Evolutionary conservation across 2,329 filamentous ascomycete species (phyloP).

Genomic region (Fusarium mundagurra): DNA sequence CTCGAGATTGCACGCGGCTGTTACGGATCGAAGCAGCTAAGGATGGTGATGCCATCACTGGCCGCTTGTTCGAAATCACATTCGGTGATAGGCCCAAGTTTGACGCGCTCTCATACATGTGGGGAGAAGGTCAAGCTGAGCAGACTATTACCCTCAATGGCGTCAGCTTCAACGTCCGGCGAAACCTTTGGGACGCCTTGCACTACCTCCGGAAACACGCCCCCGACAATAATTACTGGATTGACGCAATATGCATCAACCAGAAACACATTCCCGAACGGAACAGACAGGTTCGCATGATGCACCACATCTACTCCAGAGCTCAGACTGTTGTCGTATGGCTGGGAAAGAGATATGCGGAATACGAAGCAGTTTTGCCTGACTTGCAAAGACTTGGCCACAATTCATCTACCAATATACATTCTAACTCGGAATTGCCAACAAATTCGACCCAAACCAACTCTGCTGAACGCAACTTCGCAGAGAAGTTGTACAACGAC

Average conservation of each 20-base stretch:
- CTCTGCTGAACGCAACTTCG: fast-evolving
- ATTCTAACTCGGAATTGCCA: fast-evolving
- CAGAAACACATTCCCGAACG: neutral
- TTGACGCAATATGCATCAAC: neutral
- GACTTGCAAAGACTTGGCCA: neutral
- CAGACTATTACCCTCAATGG: neutral
- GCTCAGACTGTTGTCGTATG: neutral
- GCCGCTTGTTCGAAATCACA: neutral
- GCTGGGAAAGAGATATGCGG: neutral
- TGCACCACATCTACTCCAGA: neutral
- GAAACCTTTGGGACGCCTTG: neutral
- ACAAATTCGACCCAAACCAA: fast-evolving
- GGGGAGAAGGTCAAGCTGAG: neutral
- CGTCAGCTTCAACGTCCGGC: fast-evolving
- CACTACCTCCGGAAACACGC: neutral
- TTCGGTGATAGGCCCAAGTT: neutral
- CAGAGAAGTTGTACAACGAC: neutral
- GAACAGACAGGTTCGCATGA: neutral
- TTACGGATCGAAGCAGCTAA: neutral
- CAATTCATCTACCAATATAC: fast-evolving
- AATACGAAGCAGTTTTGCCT: neutral
- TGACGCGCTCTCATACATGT: neutral
- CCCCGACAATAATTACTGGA: neutral
- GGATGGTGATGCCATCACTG: neutral
- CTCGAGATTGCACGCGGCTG: neutral